These are phyloP conservation scores for Hanseniaspora lindneri DNA, from an alignment of 805 yeast genomes.

Conservation along the genomic window DNA sequence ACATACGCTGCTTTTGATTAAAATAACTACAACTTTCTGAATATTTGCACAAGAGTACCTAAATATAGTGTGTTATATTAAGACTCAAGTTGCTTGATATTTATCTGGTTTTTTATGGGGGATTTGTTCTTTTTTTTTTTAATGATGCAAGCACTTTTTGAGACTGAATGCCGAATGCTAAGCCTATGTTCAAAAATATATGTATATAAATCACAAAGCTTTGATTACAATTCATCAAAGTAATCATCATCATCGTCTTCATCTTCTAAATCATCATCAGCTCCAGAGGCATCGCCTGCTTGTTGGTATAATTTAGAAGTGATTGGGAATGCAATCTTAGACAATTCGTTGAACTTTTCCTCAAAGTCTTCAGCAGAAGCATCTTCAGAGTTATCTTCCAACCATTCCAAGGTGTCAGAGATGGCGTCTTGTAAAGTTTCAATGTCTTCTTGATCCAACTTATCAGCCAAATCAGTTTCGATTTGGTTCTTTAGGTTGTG, in stretches of 20 bases:
- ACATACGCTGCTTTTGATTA: too few species aligned
- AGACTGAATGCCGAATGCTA: too few species aligned
- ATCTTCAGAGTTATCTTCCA: constrained; percentile 73
- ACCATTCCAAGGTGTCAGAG: constrained; percentile 74
- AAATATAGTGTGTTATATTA: too few species aligned
- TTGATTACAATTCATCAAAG: constrained; percentile 54
- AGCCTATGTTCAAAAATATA: too few species aligned
- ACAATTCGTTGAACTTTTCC: constrained; percentile 76
- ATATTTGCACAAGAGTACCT: too few species aligned
- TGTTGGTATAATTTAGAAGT: constrained; percentile 72
- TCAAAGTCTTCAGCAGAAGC: constrained; percentile 89
- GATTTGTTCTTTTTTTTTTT: too few species aligned
- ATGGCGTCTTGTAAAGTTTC: constrained; percentile 79
- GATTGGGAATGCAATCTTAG: constrained; percentile 79
- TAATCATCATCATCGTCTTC: constrained; percentile 42
- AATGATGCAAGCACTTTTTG: not conserved
- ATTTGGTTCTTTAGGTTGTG: constrained; percentile 67
- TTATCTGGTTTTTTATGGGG: too few species aligned
- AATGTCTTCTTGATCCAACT: constrained; percentile 81
- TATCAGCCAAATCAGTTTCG: constrained; percentile 52
- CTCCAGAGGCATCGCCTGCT: constrained; percentile 38
- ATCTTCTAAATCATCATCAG: constrained; percentile 43
- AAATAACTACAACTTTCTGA: too few species aligned
- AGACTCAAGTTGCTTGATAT: too few species aligned
- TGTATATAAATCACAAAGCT: too few species aligned